These are phyloP conservation scores for Microcos paniculata DNA, from an alignment of 345 rosid genomes.

Conservation along the genomic window DNA sequence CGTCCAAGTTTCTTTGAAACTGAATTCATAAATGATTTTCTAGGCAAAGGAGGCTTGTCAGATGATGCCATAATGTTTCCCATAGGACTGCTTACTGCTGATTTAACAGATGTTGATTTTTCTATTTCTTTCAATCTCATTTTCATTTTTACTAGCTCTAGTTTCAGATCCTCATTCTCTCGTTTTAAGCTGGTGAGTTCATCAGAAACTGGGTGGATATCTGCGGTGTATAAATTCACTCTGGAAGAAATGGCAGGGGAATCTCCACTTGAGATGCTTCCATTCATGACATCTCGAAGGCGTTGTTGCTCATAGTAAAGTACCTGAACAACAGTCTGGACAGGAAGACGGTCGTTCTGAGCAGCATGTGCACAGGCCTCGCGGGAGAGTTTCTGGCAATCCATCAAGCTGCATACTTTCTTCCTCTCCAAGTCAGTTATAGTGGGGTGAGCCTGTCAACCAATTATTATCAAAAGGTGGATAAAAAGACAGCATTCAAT, in stretches of 20 bases:
- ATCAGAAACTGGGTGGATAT: conserved; percentile 49
- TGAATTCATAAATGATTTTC: conserved; percentile 73
- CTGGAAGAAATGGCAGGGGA: conserved; percentile 41
- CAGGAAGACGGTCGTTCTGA: conserved; percentile 83
- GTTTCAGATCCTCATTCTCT: conserved; percentile 82
- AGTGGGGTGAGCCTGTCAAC: conserved; percentile 85
- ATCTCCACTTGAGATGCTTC: conserved; percentile 30
- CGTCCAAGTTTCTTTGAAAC: conserved; percentile 77
- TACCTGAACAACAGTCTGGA: conserved; percentile 91
- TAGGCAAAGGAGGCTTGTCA: conserved; percentile 78
- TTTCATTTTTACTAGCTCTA: conserved; percentile 78
- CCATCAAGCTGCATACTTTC: conserved; percentile 93
- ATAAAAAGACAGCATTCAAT: background rate
- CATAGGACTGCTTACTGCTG: conserved; percentile 37
- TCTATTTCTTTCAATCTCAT: conserved; percentile 80
- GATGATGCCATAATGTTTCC: conserved; percentile 28
- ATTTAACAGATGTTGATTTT: conserved; percentile 24
- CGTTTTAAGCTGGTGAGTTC: conserved; percentile 62
- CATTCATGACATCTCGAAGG: conserved; percentile 61
- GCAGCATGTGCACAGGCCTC: conserved; percentile 98
- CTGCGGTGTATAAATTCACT: conserved; percentile 29
- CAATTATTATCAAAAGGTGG: background rate
- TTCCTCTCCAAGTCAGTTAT: conserved; percentile 87
- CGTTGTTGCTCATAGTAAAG: conserved; percentile 93
- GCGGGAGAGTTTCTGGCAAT: conserved; percentile 88